phyloP scores from a whole-genome alignment of 208 protist species.

The Leishmania mexicana region DNA sequence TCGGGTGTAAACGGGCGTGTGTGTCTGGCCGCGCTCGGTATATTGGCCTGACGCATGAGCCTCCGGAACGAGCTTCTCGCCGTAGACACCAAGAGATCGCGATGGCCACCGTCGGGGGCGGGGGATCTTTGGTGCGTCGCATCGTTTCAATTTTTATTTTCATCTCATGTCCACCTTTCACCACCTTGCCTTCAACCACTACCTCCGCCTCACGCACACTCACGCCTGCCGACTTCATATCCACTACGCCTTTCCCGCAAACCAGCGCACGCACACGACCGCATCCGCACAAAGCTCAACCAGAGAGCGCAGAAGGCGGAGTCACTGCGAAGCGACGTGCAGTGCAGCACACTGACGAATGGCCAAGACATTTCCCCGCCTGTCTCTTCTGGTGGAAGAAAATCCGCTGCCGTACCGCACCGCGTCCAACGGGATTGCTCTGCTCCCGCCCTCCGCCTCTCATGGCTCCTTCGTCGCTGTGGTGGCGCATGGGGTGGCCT shows the following conservation, averaged over 20 bases:
- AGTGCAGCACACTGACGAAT: background rate
- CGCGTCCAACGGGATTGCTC: conserved; percentile 10
- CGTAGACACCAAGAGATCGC: background rate
- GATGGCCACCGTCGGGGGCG: background rate
- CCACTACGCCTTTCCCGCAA: background rate
- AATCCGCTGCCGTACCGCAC: background rate
- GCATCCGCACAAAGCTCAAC: background rate
- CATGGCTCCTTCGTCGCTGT: conserved; percentile 12
- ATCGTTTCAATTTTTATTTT: background rate
- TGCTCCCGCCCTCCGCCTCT: conserved; percentile 7
- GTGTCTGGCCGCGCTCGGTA: background rate
- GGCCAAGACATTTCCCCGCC: conserved; percentile 10
- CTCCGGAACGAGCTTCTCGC: background rate
- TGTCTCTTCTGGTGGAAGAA: conserved; percentile 18
- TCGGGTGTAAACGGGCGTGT: background rate
- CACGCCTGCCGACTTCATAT: background rate
- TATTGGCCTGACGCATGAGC: background rate
- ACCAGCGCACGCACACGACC: background rate
- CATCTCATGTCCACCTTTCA: background rate
- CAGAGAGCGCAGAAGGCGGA: background rate
- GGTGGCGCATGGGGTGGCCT: background rate
- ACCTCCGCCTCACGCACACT: background rate
- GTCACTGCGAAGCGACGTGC: background rate
- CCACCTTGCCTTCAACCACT: background rate
- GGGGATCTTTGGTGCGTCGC: background rate